Evolutionary conservation across 208 protist genomes (phyloP).

Genomic region (Trypanosoma boissoni): DNA sequence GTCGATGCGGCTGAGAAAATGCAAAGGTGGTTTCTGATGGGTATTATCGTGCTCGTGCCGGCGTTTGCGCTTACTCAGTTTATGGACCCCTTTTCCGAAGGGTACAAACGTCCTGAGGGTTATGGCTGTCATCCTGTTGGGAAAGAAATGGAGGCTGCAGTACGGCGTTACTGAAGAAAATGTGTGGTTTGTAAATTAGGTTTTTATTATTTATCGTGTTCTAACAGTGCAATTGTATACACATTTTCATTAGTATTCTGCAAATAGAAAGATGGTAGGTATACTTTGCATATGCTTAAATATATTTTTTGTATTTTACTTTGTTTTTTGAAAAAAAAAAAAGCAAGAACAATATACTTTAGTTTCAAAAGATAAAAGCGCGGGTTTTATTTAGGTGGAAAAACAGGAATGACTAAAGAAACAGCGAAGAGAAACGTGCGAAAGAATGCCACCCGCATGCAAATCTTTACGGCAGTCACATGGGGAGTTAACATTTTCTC

Average conservation of each 20-base stretch:
- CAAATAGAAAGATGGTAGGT: background rate
- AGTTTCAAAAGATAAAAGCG: no score
- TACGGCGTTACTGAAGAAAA: no score
- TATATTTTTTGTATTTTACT: no score
- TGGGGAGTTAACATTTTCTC: constrained; percentile 60
- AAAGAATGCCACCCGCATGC: constrained; percentile 68
- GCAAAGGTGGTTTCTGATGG: constrained; percentile 33
- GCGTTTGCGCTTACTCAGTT: constrained; percentile 15
- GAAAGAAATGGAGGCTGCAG: background rate
- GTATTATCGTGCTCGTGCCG: constrained; percentile 11
- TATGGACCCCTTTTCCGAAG: constrained; percentile 43
- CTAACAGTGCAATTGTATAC: no score
- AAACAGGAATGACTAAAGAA: constrained; percentile 72
- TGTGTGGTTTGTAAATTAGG: no score
- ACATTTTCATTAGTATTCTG: constrained; percentile 9
- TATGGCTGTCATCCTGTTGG: constrained; percentile 14
- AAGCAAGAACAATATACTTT: no score
- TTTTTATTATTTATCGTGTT: no score
- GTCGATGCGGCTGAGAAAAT: constrained; percentile 43
- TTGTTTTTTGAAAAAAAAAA: no score
- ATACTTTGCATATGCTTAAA: no score
- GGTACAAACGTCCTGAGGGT: constrained; percentile 40
- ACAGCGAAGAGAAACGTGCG: constrained; percentile 83
- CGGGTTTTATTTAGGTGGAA: background rate
- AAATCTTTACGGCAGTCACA: constrained; percentile 64